A percentile compares a stretch with the other conserved stretches of the same genome.
These are phyloP conservation scores for Zizania latifolia DNA, from an alignment of 176 grass and related monocot species.

Conservation along the genomic window DNA sequence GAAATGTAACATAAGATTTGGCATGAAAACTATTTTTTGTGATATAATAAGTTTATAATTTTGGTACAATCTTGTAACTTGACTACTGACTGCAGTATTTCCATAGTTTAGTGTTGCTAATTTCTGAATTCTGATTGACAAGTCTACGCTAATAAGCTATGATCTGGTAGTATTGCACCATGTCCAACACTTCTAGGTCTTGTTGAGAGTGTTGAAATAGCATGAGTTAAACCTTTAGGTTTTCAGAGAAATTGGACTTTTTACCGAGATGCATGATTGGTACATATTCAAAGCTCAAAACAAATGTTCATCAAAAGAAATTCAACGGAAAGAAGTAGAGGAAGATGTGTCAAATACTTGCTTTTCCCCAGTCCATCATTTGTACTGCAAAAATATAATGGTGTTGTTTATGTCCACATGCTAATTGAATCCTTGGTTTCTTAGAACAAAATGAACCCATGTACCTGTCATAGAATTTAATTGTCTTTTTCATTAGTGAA, in stretches of 20 bases:
- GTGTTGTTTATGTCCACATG: not conserved
- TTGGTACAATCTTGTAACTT: not conserved
- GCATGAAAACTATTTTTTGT: not conserved
- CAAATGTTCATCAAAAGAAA: not conserved
- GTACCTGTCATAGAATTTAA: not conserved
- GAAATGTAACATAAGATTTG: not conserved
- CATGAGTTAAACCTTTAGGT: not conserved
- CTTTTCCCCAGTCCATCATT: not conserved
- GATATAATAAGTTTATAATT: not conserved
- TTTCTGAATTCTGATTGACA: too few relatives aligned
- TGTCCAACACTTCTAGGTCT: not conserved
- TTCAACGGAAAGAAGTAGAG: not conserved
- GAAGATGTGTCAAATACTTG: not conserved
- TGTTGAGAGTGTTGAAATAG: slow-evolving; percentile 4
- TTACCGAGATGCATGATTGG: not conserved
- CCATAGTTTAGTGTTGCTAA: too few relatives aligned
- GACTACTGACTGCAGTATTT: not conserved
- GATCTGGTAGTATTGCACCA: slow-evolving; percentile 4
- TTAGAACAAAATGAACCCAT: not conserved
- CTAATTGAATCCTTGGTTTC: not conserved
- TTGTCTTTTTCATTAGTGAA: slow-evolving; percentile 26
- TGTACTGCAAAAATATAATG: not conserved
- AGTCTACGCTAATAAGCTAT: not conserved
- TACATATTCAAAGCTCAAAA: not conserved
- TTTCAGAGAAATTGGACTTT: not conserved